Base-by-base conservation (phyloP, 2,329 filamentous ascomycete genomes). In the Ophiocordyceps camponoti-floridani region DNA sequence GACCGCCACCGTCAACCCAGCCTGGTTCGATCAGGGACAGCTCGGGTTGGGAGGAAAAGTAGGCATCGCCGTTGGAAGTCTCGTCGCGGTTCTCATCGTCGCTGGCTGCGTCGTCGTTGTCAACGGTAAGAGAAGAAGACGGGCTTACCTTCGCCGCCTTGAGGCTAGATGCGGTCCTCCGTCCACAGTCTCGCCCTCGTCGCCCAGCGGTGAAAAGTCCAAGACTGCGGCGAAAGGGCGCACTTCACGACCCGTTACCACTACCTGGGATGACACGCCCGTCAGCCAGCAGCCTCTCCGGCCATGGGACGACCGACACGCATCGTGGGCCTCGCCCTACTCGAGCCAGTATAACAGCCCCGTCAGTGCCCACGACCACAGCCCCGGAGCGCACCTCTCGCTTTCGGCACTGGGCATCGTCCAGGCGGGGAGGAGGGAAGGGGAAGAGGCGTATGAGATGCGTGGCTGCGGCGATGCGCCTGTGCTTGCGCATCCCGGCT, bases 331-430 rank as follows among this genome's bases (percentile, higher is more conserved):
- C 49, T 77, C 73, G 4, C 75, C 76, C 0, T 79, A 79, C 53
- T 66, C 64, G 18, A 76, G 73, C 38, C 71, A 75, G 47, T 78
- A 69, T 58, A 74, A 64, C 56, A 77, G 73, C 52, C 75, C 75
- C 1, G 63, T 74, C 47, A 72, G 64, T 44, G 67, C 60, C 0
- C 58, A 57, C 1, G 67, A 68, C 33, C 23, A 23, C 23, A 23
- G 23, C 23, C 23, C 23, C 23, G 23, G 23, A 3, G 23, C 23
- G 23, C 23, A 23, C 23, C 23, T 23, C 23, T 54, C 51, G 2
- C 52, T 54, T 0, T 51, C 57, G 41, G 23, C 26, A 14, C 41
- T 42, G 3, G 41, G 41, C 14, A 30, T 42, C 26, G 14, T 42
- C 11, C 23, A 28, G 26, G 26, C 3, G 61, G 62, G 16, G 54